Evolutionary conservation across 1,139 yeast species (phyloP).

Genomic region (Meyerozyma athensensis): DNA sequence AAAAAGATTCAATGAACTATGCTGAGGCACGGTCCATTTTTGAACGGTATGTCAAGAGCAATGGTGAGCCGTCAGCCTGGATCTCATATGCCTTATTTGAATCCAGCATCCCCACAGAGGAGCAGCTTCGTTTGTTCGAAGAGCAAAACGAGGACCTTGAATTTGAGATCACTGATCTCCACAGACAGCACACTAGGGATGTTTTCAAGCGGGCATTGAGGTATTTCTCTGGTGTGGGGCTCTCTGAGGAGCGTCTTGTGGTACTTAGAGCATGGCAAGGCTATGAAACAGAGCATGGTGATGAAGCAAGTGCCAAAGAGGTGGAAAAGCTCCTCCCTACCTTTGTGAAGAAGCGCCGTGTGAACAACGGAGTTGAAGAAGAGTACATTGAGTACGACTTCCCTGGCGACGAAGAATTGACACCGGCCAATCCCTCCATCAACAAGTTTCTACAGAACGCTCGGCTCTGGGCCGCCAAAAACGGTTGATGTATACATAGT

Average conservation of each 20-base stretch:
- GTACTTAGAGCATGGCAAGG: conserved; percentile 60
- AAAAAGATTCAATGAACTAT: conserved; percentile 52
- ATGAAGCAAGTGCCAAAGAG: conserved; percentile 24
- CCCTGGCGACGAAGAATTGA: conserved; percentile 50
- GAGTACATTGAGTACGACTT: conserved; percentile 64
- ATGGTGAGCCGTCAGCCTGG: conserved; percentile 47
- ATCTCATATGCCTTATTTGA: conserved; percentile 70
- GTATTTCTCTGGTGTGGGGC: conserved; percentile 32
- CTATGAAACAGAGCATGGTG: conserved; percentile 67
- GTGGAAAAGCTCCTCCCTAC: conserved; percentile 54
- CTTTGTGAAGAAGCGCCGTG: conserved; percentile 44
- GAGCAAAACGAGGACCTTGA: conserved; percentile 42
- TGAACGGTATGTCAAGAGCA: conserved; percentile 32
- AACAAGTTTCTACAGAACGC: conserved; percentile 61
- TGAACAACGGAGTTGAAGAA: conserved; percentile 42
- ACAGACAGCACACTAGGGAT: conserved; percentile 46
- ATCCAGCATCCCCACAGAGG: conserved; percentile 55
- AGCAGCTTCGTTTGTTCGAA: conserved; percentile 41
- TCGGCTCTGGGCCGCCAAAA: conserved; percentile 46
- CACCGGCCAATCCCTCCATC: conserved; percentile 24
- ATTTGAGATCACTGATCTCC: conserved; percentile 48
- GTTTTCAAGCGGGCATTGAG: conserved; percentile 55
- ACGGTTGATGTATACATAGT: background rate
- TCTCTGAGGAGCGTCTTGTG: conserved; percentile 44
- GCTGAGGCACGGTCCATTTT: conserved; percentile 53